These are phyloP conservation scores for Nigrospora sphaerica DNA, from an alignment of 2,329 filamentous ascomycete genomes.

Conservation along the genomic window DNA sequence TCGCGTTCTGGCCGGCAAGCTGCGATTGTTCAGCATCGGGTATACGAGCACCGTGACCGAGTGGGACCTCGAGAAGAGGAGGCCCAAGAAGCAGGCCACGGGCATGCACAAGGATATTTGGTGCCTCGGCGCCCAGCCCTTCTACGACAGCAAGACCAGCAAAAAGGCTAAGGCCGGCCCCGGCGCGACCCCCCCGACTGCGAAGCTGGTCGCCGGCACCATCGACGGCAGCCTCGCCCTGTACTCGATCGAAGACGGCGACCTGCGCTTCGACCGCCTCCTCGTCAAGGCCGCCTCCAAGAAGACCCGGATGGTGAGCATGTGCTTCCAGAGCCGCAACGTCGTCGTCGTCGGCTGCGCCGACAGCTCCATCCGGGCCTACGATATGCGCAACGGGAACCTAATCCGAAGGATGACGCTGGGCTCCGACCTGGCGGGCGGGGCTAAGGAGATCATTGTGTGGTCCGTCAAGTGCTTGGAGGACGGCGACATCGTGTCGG, in stretches of 20 bases:
- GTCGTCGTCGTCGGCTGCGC: slow-evolving; percentile 85
- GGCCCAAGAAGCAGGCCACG: slow-evolving; percentile 73
- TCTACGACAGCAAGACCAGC: slow-evolving; percentile 15
- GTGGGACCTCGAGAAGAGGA: slow-evolving; percentile 80
- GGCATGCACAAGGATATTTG: slow-evolving; percentile 95
- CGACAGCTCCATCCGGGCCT: slow-evolving; percentile 88
- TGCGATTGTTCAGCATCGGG: slow-evolving; percentile 92
- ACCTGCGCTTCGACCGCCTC: slow-evolving; percentile 72
- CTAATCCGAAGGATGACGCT: slow-evolving; percentile 78
- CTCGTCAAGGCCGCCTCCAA: slow-evolving; percentile 72
- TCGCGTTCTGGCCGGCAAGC: slow-evolving; percentile 57
- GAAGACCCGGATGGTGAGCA: slow-evolving; percentile 82
- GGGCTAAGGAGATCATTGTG: slow-evolving; percentile 78
- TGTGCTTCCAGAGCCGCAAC: slow-evolving; percentile 80
- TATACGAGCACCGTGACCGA: slow-evolving; percentile 90
- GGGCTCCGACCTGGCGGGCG: slow-evolving; percentile 68
- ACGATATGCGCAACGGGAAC: slow-evolving; percentile 73
- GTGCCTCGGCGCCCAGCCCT: slow-evolving; percentile 85
- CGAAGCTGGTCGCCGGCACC: slow-evolving; percentile 76
- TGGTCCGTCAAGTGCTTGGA: slow-evolving; percentile 89
- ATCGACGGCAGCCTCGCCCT: slow-evolving; percentile 85
- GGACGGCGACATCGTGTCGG: slow-evolving; percentile 86
- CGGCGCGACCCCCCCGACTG: slow-evolving; percentile 11
- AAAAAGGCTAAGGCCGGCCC: slow-evolving; percentile 13
- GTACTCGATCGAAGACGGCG: slow-evolving; percentile 77